These are phyloP conservation scores for Fraxinus sp. DNA, from an alignment of 305 asterid species.

Conservation along the genomic window DNA sequence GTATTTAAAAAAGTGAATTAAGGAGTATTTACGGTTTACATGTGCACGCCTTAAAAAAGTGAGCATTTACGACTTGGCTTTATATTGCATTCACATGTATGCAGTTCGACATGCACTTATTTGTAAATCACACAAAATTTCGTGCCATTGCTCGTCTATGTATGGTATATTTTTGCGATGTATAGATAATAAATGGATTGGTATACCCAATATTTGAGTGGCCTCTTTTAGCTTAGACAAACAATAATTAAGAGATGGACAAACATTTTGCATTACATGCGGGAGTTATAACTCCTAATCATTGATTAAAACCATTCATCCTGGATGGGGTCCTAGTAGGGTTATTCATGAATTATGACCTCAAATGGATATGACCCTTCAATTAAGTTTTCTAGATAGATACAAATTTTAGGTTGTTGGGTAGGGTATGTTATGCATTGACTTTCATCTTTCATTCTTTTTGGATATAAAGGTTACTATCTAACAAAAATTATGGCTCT, in stretches of 20 bases:
- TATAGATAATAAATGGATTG: neutral
- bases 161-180: too few species aligned
- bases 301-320: conserved; percentile 32
- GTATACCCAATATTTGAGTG: neutral
- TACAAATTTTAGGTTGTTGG: conserved; percentile 21
- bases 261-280: conserved; percentile 37
- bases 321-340: neutral
- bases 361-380: conserved; percentile 11
- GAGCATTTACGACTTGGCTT: too few species aligned
- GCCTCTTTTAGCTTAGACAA: conserved; percentile 15
- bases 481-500: neutral
- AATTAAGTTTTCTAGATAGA: conserved; percentile 31
- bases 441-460: neutral
- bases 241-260: conserved; percentile 15
- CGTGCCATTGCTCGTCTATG: neutral
- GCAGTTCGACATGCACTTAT: too few species aligned
- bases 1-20: too few species aligned
- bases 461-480: neutral
- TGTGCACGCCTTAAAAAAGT: too few species aligned
- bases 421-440: conserved; percentile 8
- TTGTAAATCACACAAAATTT: too few species aligned
- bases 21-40: too few species aligned
- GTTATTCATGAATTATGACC: conserved; percentile 1
- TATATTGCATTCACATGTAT: too few species aligned
- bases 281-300: conserved; percentile 44